These are phyloP conservation scores for Solanum infundibuliforme DNA, from an alignment of 257 asterid species.

Conservation along the genomic window DNA sequence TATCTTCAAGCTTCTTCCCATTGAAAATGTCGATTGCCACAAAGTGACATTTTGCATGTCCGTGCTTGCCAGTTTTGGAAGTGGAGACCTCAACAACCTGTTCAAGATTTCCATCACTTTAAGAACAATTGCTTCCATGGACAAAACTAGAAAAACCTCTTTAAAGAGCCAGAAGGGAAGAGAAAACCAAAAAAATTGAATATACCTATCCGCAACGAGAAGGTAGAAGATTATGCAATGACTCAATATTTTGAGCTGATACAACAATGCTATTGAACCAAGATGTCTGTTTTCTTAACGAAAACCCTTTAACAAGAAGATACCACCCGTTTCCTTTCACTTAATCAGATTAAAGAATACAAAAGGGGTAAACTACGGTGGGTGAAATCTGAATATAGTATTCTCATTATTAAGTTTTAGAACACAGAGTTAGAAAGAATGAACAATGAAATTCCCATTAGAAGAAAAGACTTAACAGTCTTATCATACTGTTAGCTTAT, in stretches of 20 bases:
- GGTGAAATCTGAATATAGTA: not conserved
- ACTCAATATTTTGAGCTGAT: not conserved
- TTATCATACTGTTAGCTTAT: not conserved
- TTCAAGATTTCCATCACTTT: not conserved
- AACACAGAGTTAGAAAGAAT: not conserved
- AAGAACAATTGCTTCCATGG: not conserved
- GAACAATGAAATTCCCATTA: not conserved
- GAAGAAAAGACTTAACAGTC: not conserved
- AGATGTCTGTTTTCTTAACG: not conserved
- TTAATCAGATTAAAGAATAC: not conserved
- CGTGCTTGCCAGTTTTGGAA: conserved; percentile 64
- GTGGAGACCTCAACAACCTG: conserved; percentile 65
- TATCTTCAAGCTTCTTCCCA: conserved; percentile 60
- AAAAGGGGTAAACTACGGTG: not conserved
- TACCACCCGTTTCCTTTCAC: not conserved
- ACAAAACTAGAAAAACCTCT: not conserved
- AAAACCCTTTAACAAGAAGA: not conserved
- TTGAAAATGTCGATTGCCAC: conserved; percentile 56
- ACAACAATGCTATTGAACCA: not conserved
- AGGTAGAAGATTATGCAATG: not conserved
- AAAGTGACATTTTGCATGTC: conserved; percentile 68
- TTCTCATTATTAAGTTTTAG: not conserved
- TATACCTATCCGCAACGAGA: not conserved
- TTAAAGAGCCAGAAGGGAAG: not conserved
- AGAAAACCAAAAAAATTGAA: not conserved